Evolutionary conservation across 805 yeast species (phyloP).

Genomic region (Kodamaea sagamina): DNA sequence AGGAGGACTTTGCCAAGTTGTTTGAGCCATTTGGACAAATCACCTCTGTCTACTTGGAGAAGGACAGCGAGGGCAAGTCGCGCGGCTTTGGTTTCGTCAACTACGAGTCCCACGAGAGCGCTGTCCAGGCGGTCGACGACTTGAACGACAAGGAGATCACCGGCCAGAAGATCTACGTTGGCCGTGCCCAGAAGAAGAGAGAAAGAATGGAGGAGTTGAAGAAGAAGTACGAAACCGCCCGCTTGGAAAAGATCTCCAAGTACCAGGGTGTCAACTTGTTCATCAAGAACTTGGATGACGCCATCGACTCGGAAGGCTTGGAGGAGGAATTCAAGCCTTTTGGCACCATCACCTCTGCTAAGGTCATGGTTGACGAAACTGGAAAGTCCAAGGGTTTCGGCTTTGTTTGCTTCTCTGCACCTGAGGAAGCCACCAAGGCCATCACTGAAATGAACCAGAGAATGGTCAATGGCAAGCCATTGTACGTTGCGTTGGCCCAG

Average conservation of each 20-base stretch:
- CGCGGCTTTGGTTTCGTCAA: conserved; percentile 96
- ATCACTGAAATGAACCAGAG: conserved; percentile 98
- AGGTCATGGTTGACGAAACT: conserved; percentile 91
- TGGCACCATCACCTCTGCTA: conserved; percentile 94
- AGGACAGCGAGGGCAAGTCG: conserved; percentile 83
- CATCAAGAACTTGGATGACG: conserved; percentile 93
- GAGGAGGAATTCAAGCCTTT: conserved; percentile 89
- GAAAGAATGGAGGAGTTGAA: conserved; percentile 96
- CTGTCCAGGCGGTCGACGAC: conserved; percentile 87
- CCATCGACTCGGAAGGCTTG: conserved; percentile 87
- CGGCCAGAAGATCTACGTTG: conserved; percentile 88
- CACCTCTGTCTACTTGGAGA: conserved; percentile 80
- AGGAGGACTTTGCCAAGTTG: conserved; percentile 68
- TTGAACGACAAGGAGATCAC: conserved; percentile 84
- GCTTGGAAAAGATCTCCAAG: conserved; percentile 88
- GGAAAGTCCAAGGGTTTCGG: conserved; percentile 99
- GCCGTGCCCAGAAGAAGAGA: conserved; percentile 98
- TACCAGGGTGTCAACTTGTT: conserved; percentile 98
- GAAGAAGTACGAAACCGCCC: conserved; percentile 88
- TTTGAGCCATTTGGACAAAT: conserved; percentile 75
- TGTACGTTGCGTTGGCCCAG: conserved; percentile 98
- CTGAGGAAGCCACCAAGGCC: conserved; percentile 99
- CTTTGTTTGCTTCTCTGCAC: conserved; percentile 94
- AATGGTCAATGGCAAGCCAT: conserved; percentile 91
- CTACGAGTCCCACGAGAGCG: conserved; percentile 83